phyloP scores from a whole-genome alignment of 1,284 basidiomycete species.

The Apiotrichum gamsii region DNA sequence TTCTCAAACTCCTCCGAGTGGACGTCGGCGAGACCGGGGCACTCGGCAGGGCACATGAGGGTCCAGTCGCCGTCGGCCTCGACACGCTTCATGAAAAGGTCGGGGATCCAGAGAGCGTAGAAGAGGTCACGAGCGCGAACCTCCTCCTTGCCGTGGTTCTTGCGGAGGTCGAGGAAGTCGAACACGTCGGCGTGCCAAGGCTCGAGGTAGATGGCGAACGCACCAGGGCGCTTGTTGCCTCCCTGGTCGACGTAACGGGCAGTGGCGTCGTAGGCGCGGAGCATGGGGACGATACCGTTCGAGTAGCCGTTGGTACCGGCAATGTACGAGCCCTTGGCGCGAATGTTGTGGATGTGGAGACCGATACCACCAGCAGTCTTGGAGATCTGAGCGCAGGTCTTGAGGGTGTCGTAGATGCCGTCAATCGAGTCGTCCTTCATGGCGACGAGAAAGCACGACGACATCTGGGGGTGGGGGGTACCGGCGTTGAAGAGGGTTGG shows the following conservation, averaged over 20 bases:
- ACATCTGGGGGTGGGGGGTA: slow-evolving; percentile 89
- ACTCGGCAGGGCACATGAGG: slow-evolving; percentile 96
- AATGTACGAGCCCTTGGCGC: slow-evolving; percentile 74
- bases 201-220: slow-evolving; percentile 95
- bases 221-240: slow-evolving; percentile 98
- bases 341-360: slow-evolving; percentile 92
- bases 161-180: slow-evolving; percentile 94
- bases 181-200: slow-evolving; percentile 98
- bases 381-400: slow-evolving; percentile 98
- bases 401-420: slow-evolving; percentile 97
- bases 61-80: slow-evolving; percentile 86
- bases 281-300: slow-evolving; percentile 99
- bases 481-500: slow-evolving; percentile 99
- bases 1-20: slow-evolving; percentile 88
- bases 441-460: slow-evolving; percentile 94
- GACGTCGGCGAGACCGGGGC: slow-evolving; percentile 82
- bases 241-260: slow-evolving; percentile 99
- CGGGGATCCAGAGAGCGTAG: slow-evolving; percentile 96
- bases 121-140: slow-evolving; percentile 94
- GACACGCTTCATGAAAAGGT: slow-evolving; percentile 97
- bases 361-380: slow-evolving; percentile 99
- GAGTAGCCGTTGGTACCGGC: slow-evolving; percentile 88
- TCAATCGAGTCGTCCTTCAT: slow-evolving; percentile 99
- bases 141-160: slow-evolving; percentile 99
- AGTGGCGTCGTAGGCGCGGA: slow-evolving; percentile 95